phyloP scores from a whole-genome alignment of 768 basidiomycete species.

The Boletellus ananiceps region DNA sequence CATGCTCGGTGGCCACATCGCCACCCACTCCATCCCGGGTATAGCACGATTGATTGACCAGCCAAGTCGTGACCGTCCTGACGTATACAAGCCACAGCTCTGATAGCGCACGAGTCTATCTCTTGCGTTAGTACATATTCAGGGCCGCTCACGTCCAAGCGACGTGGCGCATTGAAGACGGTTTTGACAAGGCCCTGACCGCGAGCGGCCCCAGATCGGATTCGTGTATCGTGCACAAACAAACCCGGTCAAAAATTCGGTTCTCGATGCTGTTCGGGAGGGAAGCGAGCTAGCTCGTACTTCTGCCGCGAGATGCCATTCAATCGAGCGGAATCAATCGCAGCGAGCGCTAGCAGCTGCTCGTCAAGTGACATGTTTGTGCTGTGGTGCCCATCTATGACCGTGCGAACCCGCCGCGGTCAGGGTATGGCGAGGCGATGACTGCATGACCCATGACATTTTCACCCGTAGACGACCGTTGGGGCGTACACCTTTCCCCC shows the following conservation, averaged over 20 bases:
- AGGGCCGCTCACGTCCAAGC: too few species aligned
- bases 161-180: too few species aligned
- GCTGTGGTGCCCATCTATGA: background rate
- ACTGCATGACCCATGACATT: background rate
- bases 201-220: too few species aligned
- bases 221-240: too few species aligned
- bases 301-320: too few species aligned
- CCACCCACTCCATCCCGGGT: too few species aligned
- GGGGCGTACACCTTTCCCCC: background rate
- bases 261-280: too few species aligned
- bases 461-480: background rate
- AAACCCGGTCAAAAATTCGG: too few species aligned
- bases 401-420: background rate
- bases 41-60: background rate
- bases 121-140: background rate
- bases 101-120: constrained; percentile 1
- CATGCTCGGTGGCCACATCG: too few species aligned
- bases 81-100: background rate
- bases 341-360: background rate
- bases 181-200: background rate
- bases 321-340: background rate
- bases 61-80: background rate
- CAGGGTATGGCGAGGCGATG: background rate
- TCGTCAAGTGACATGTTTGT: background rate
- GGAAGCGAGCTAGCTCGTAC: too few species aligned